Conservation (phyloP, 805 yeast species). For the Ogataea naganishii region DNA sequence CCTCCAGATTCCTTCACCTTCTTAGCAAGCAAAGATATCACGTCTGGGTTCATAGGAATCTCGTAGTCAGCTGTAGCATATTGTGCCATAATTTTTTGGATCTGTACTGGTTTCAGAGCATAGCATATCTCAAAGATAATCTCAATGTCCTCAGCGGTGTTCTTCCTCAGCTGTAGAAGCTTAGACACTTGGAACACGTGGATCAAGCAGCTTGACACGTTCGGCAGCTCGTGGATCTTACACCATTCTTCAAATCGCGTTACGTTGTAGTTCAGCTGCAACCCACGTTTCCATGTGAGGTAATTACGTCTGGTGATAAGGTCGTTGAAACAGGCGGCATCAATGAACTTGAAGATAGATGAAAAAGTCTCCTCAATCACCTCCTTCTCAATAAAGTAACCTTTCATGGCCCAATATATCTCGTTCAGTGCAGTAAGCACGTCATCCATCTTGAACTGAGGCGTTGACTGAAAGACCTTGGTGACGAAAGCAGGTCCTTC, state of each 20-base stretch:
- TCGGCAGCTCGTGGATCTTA: constrained; percentile 83
- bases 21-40: constrained; percentile 73
- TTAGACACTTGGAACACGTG: constrained; percentile 92
- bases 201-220: constrained; percentile 74
- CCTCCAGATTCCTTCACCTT: constrained; percentile 54
- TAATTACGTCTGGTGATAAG: constrained; percentile 90
- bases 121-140: constrained; percentile 92
- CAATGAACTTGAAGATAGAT: constrained; percentile 79
- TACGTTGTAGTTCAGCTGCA: constrained; percentile 92
- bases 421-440: constrained; percentile 81
- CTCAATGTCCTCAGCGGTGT: constrained; percentile 80
- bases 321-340: constrained; percentile 92
- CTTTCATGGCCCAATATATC: constrained; percentile 88
- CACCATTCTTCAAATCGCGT: constrained; percentile 99
- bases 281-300: constrained; percentile 95
- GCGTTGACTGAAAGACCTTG: constrained; percentile 66
- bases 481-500: constrained; percentile 74
- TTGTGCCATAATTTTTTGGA: constrained; percentile 83
- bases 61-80: constrained; percentile 93
- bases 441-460: constrained; percentile 89
- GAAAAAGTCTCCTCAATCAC: constrained; percentile 78
- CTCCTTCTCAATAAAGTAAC: constrained; percentile 77
- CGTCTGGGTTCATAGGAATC: constrained; percentile 78
- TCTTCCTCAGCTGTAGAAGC: constrained; percentile 84
- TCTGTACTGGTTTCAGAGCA: constrained; percentile 89